phyloP scores from a whole-genome alignment of 208 protist genomes.

The Entamoeba nuttalli region DNA sequence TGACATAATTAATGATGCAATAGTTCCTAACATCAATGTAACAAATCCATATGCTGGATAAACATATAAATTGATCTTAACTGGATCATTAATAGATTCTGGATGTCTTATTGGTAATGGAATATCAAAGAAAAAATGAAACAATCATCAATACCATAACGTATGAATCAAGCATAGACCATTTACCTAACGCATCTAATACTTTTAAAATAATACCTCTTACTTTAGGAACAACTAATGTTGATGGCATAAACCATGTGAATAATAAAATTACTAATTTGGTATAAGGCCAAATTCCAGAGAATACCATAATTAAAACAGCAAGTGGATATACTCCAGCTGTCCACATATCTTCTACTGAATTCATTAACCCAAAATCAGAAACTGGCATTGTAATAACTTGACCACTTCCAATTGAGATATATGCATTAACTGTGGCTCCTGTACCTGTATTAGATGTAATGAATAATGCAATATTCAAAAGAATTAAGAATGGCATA shows the following conservation, averaged over 20 bases:
- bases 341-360: not conserved
- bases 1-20: slow-evolving; percentile 30
- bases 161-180: slow-evolving; percentile 70
- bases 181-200: slow-evolving; percentile 69
- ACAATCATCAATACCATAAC: slow-evolving; percentile 69
- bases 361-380: not conserved
- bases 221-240: slow-evolving; percentile 40
- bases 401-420: not conserved
- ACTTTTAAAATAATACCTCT: slow-evolving; percentile 42
- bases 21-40: slow-evolving; percentile 36
- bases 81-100: not conserved
- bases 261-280: slow-evolving; percentile 59
- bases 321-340: slow-evolving; percentile 54
- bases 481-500: slow-evolving; percentile 29
- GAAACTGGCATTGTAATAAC: not conserved
- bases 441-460: slow-evolving; percentile 31
- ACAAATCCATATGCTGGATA: slow-evolving; percentile 30
- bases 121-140: slow-evolving; percentile 33
- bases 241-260: slow-evolving; percentile 47
- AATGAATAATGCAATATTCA: slow-evolving; percentile 45
- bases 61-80: slow-evolving; percentile 27
- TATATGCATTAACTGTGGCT: not conserved
- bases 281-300: slow-evolving; percentile 73
- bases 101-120: slow-evolving; percentile 14
- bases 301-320: slow-evolving; percentile 64